Conservation (phyloP, 179 eudicot species). For the Spinacia oleracea region DNA sequence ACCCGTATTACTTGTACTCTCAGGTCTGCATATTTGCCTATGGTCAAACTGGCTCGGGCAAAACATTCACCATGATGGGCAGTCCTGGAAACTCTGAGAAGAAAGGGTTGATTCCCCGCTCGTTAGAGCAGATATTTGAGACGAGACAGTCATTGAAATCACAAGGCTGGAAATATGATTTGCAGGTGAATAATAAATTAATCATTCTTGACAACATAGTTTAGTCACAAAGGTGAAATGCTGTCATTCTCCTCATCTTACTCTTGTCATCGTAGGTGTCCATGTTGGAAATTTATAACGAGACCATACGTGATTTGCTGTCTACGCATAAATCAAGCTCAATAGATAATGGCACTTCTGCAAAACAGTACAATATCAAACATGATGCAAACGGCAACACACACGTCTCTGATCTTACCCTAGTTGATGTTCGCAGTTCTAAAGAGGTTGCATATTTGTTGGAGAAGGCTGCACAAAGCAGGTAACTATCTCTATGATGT, state of each 20-base stretch:
- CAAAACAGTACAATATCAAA: slow-evolving; percentile 77
- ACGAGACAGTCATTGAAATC: slow-evolving; percentile 67
- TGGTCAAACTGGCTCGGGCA: slow-evolving; percentile 99
- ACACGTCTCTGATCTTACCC: slow-evolving; percentile 79
- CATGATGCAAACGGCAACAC: slow-evolving; percentile 92
- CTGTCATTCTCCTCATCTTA: not conserved
- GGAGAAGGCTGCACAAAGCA: slow-evolving; percentile 92
- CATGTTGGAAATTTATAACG: slow-evolving; percentile 93
- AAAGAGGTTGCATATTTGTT: slow-evolving; percentile 80
- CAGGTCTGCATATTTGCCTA: slow-evolving; percentile 98
- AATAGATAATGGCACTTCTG: slow-evolving; percentile 49
- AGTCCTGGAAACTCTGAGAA: slow-evolving; percentile 60
- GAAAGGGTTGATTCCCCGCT: slow-evolving; percentile 92
- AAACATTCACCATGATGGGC: slow-evolving; percentile 98
- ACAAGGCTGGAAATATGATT: slow-evolving; percentile 95
- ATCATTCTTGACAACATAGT: slow-evolving; percentile 3
- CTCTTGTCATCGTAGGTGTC: slow-evolving; percentile 55
- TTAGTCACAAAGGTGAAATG: not conserved
- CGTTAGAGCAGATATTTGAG: slow-evolving; percentile 86
- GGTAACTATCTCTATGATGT: slow-evolving; percentile 41
- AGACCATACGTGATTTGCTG: slow-evolving; percentile 85
- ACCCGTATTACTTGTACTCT: slow-evolving; percentile 11
- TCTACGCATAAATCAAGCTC: slow-evolving; percentile 51
- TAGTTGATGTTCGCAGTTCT: slow-evolving; percentile 82
- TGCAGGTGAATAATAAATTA: slow-evolving; percentile 60